Conservation (phyloP, 2,329 filamentous ascomycete species). For the Aspergillus calidoustus region DNA sequence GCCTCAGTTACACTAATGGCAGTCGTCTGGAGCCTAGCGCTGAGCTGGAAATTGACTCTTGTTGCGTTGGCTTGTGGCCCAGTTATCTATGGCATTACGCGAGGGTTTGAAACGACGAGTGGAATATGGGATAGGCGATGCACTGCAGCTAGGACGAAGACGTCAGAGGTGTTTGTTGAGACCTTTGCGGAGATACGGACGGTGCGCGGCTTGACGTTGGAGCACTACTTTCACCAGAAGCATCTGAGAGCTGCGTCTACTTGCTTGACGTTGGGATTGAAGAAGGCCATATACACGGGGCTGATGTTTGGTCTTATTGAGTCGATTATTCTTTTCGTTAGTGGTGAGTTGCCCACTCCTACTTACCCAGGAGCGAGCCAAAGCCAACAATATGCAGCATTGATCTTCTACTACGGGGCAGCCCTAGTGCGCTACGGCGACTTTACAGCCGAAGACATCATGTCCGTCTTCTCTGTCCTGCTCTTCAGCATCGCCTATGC, state of each 20-base stretch:
- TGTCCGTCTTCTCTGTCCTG: slow-evolving; percentile 79
- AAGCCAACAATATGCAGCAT: slow-evolving; percentile 49
- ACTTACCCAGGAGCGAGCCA: neutral
- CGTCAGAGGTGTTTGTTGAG: slow-evolving; percentile 71
- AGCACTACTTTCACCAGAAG: slow-evolving; percentile 70
- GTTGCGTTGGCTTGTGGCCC: slow-evolving; percentile 73
- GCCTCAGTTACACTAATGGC: slow-evolving; percentile 70
- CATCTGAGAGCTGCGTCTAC: slow-evolving; percentile 58
- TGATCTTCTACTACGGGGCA: slow-evolving; percentile 84
- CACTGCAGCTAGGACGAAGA: slow-evolving; percentile 65
- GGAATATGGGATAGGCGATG: slow-evolving; percentile 73
- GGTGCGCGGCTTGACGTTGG: slow-evolving; percentile 75
- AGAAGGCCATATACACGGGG: slow-evolving; percentile 69
- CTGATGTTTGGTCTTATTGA: slow-evolving; percentile 79
- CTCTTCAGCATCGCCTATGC: slow-evolving; percentile 81
- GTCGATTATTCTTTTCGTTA: slow-evolving; percentile 70
- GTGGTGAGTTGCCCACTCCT: slow-evolving; percentile 45
- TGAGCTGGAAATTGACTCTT: slow-evolving; percentile 80
- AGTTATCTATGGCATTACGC: slow-evolving; percentile 68
- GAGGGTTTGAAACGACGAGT: slow-evolving; percentile 67
- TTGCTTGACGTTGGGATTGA: slow-evolving; percentile 65
- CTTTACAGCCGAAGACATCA: slow-evolving; percentile 60
- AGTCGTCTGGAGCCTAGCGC: slow-evolving; percentile 72
- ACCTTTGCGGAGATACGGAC: slow-evolving; percentile 79
- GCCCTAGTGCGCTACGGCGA: slow-evolving; percentile 61